Base-by-base conservation (phyloP, 2,329 filamentous ascomycete genomes). In the Colletotrichum higginsianum region DNA sequence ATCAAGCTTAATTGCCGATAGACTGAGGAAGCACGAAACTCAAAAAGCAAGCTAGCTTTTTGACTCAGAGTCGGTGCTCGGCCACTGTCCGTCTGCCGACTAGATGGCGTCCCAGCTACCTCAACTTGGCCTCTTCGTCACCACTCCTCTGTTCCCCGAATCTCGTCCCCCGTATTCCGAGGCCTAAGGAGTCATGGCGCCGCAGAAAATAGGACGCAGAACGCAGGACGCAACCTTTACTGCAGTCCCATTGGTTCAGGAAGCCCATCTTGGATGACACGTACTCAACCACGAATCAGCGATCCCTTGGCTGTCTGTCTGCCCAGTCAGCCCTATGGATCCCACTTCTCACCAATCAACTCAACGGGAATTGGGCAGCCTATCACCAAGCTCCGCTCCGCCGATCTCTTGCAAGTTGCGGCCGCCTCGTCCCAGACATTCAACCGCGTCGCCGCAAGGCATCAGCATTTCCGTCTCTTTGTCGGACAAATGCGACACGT, bases 341-440 rank as follows among this genome's bases (percentile, higher is more conserved):
- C 18, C 57, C 58, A 12, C 5, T 5, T 15, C 23, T 38, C 35
- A 38, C 72, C 67, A 73, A 73, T 73, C 69, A 73, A 4, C 21
- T 53, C 35, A 40, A 18, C 21, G 46, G 44, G n/a, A 73, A 73
- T 70, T 44, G 69, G 42, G 72, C 60, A 69, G 72, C 72, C 72
- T 73, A 72, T 72, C 72, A 69, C 49, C 55, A 52, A 46, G 40
- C 64, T 62, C 72, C 72, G 72, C 69, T 62, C 40, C 30, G 46
- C 58, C 67, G 49, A 72, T 67, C 46, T 55, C 9, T 11, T 11
- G 35, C 8, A 38, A 9, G 30, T 47, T 47, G 64, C 52, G 52
- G 60, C 52, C 66, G 60, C 26, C 46, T 64, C 30, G 52, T 58
- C 47, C 66, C 64, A 26, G 55, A 42, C 53, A 16, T 52, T 15